phyloP scores from a whole-genome alignment of 352 stramenopile genomes.

The Globisporangium ultimum region DNA sequence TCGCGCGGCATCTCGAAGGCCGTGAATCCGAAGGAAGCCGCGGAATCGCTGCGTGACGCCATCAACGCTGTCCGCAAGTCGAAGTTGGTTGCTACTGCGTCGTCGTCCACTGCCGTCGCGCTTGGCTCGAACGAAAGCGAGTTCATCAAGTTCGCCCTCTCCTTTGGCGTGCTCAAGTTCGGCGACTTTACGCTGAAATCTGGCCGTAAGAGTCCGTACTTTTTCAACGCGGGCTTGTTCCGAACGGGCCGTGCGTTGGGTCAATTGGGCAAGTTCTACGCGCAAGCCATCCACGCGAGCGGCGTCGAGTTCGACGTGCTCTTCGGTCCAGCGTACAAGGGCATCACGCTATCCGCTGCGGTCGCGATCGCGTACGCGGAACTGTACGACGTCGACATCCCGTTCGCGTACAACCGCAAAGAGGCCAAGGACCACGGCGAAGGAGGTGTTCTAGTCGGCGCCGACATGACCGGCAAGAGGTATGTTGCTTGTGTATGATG shows the following conservation, averaged over 20 bases:
- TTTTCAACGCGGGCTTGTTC: constrained; percentile 99
- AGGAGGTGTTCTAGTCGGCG: constrained; percentile 95
- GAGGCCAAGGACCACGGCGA: constrained; percentile 99
- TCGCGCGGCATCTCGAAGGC: constrained; percentile 96
- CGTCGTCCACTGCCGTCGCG: constrained; percentile 4
- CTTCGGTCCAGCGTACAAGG: constrained; percentile 99
- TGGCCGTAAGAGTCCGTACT: constrained; percentile 97
- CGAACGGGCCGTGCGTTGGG: constrained; percentile 90
- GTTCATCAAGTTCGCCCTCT: constrained; percentile 97
- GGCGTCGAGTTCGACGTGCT: constrained; percentile 97
- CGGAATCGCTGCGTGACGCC: constrained; percentile 87
- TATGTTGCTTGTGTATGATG: constrained; percentile 19
- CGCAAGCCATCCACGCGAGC: constrained; percentile 90
- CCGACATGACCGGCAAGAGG: constrained; percentile 93
- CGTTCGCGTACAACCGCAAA: constrained; percentile 99
- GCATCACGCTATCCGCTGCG: constrained; percentile 95
- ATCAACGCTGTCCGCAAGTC: constrained; percentile 91
- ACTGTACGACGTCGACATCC: constrained; percentile 90
- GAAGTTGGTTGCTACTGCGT: constrained; percentile 31
- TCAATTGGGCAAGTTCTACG: constrained; percentile 94
- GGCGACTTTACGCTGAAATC: constrained; percentile 98
- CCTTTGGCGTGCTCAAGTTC: constrained; percentile 96
- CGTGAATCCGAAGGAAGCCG: constrained; percentile 83
- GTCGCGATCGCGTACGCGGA: constrained; percentile 93
- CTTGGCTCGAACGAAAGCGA: constrained; percentile 72